Conservation (phyloP, 1,284 basidiomycete species). For the Agaricales sp. region DNA sequence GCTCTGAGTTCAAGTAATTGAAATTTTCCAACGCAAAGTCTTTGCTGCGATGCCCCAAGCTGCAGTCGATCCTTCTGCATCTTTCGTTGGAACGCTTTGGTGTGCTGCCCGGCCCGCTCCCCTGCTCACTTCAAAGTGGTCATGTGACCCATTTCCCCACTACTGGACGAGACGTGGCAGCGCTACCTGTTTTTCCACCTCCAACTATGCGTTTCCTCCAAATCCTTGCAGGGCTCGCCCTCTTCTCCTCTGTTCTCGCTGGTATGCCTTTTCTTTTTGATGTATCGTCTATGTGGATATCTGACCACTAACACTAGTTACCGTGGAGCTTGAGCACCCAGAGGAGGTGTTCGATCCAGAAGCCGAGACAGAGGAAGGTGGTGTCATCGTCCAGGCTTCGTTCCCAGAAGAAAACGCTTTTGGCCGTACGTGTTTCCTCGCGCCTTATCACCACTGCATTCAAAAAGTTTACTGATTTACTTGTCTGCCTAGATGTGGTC, state of each 20-base stretch:
- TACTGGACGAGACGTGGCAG: not conserved
- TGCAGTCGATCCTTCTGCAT: no score
- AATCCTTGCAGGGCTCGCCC: not conserved
- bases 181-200: not conserved
- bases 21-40: no score
- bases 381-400: not conserved
- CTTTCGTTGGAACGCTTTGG: no score
- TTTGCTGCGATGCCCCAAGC: no score
- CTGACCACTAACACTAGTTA: no score
- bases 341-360: not conserved
- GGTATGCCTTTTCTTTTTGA: not conserved
- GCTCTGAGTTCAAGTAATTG: no score
- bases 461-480: conserved; percentile 5
- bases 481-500: conserved; percentile 74
- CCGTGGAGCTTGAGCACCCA: not conserved
- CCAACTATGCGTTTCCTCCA: not conserved
- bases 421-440: not conserved
- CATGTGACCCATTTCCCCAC: no score
- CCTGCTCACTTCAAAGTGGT: no score
- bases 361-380: not conserved
- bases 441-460: not conserved
- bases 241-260: not conserved
- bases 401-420: not conserved
- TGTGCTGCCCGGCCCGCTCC: no score
- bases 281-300: no score